Evolutionary conservation across 495 filamentous ascomycete species (phyloP).

Genomic region (Penicillium angulare): DNA sequence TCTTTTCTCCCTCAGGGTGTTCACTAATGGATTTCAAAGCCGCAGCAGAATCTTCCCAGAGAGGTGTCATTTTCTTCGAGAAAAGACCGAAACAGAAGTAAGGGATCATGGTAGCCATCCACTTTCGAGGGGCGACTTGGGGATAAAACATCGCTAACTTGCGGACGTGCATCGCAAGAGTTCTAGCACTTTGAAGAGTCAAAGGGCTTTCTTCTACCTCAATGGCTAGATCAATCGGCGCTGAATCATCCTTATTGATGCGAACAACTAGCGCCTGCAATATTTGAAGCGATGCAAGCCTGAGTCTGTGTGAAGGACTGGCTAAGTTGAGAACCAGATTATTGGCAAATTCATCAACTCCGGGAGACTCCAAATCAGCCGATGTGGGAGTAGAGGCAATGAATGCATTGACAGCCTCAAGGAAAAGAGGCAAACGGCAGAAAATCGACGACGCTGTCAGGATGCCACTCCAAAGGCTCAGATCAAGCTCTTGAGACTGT

Average conservation of each 20-base stretch:
- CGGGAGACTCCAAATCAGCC: slow-evolving; percentile 39
- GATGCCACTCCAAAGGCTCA: slow-evolving; percentile 54
- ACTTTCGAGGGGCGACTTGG: slow-evolving; percentile 50
- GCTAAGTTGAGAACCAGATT: slow-evolving; percentile 69
- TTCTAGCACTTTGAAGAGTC: slow-evolving; percentile 68
- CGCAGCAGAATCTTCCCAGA: slow-evolving; percentile 80
- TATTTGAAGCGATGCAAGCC: slow-evolving; percentile 68
- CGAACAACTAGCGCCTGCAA: slow-evolving; percentile 44
- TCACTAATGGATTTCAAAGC: slow-evolving; percentile 74
- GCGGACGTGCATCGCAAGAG: slow-evolving; percentile 79
- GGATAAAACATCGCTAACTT: slow-evolving; percentile 66
- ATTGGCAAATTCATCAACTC: slow-evolving; percentile 54
- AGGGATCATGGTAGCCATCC: slow-evolving; percentile 70
- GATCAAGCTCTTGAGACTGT: slow-evolving; percentile 41
- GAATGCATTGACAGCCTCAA: slow-evolving; percentile 64
- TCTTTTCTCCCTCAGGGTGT: slow-evolving; percentile 65
- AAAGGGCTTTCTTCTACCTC: slow-evolving; percentile 77
- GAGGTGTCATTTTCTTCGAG: slow-evolving; percentile 73
- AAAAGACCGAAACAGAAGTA: slow-evolving; percentile 86
- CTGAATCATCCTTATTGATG: slow-evolving; percentile 35
- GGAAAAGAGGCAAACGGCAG: slow-evolving; percentile 60
- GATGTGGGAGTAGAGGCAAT: slow-evolving; percentile 48
- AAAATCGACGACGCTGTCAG: slow-evolving; percentile 60
- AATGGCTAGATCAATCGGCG: slow-evolving; percentile 50
- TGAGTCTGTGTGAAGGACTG: slow-evolving; percentile 65